Conservation (phyloP, 805 yeast genomes). For the Metschnikowia lachancei region DNA sequence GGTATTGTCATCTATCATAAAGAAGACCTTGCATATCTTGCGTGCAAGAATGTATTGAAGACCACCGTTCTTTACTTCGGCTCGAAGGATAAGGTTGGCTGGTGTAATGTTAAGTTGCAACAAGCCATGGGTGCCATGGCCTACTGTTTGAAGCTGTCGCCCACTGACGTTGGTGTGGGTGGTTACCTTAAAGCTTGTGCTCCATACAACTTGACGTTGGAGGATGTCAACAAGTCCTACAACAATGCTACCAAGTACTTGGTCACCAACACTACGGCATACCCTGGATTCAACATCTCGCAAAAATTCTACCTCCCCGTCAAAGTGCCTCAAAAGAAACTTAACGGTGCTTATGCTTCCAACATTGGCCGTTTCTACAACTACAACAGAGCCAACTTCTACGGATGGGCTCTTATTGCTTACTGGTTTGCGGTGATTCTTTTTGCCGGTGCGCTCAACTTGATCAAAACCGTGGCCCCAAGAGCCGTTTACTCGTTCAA, state of each 20-base stretch:
- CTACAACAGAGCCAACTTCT: constrained; percentile 39
- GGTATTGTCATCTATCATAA: constrained; percentile 24
- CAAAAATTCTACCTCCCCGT: constrained; percentile 37
- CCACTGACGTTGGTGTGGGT: constrained; percentile 21
- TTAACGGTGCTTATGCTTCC: constrained; percentile 30
- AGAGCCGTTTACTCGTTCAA: constrained; percentile 27
- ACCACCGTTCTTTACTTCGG: constrained; percentile 28
- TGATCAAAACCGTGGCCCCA: constrained; percentile 41
- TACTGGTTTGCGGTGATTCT: constrained; percentile 50
- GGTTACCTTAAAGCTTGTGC: constrained; percentile 14
- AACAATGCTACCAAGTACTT: constrained; percentile 42
- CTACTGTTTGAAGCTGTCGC: constrained; percentile 29
- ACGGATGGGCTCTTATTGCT: constrained; percentile 41
- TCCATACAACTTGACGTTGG: constrained; percentile 26
- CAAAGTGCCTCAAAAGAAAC: constrained; percentile 19
- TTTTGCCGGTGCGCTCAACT: constrained; percentile 39
- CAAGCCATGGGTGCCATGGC: constrained; percentile 42
- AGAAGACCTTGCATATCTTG: constrained; percentile 25
- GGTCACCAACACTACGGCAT: constrained; percentile 30
- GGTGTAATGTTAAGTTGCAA: constrained; percentile 34
- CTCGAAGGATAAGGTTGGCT: constrained; percentile 27
- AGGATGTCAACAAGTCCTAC: constrained; percentile 34
- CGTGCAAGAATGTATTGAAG: constrained; percentile 26
- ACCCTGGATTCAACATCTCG: constrained; percentile 29
- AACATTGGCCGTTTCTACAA: constrained; percentile 34